A percentile compares a stretch with the other conserved stretches of the same genome.
Conservation (phyloP, 768 basidiomycete genomes). For the Podaxis sp. region DNA sequence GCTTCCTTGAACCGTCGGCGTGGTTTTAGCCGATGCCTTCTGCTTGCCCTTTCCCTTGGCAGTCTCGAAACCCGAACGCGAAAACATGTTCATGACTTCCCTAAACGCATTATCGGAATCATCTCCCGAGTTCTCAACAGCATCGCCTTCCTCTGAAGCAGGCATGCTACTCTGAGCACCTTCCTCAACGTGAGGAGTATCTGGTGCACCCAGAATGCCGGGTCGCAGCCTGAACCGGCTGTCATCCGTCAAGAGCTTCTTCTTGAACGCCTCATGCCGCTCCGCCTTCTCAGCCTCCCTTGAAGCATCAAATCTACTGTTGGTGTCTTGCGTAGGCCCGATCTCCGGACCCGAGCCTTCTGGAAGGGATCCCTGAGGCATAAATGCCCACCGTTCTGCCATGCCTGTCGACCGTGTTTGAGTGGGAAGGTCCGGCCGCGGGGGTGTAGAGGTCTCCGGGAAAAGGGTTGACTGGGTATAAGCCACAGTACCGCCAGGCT, state of each 20-base stretch:
- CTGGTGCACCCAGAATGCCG: conserved; percentile 1
- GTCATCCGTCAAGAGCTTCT: conserved; percentile 49
- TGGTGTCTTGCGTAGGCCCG: not conserved
- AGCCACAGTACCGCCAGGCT: not conserved
- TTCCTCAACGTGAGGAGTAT: conserved; percentile 16
- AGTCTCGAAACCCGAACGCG: conserved; percentile 24
- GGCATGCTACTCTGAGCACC: conserved; percentile 7
- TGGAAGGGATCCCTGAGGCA: not conserved
- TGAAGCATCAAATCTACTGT: not conserved
- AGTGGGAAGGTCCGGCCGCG: not conserved
- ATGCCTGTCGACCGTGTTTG: not conserved
- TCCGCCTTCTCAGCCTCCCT: conserved; percentile 21
- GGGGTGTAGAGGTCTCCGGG: not conserved
- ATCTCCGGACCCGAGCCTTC: not conserved
- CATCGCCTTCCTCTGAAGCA: conserved; percentile 18
- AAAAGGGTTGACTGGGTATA: conserved; percentile 9
- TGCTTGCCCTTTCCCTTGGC: conserved; percentile 36
- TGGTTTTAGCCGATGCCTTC: conserved; percentile 17
- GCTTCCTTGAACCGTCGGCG: conserved; percentile 16
- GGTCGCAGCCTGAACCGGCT: conserved; percentile 32
- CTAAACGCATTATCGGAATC: conserved; percentile 46
- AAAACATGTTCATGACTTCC: conserved; percentile 48
- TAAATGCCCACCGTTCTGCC: conserved; percentile 10
- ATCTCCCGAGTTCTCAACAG: conserved; percentile 23
- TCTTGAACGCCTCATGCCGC: conserved; percentile 46